A percentile compares a stretch with the other conserved stretches of the same genome.
These are phyloP conservation scores for Peronospora farinosa DNA, from an alignment of 352 stramenopile genomes.

Conservation along the genomic window DNA sequence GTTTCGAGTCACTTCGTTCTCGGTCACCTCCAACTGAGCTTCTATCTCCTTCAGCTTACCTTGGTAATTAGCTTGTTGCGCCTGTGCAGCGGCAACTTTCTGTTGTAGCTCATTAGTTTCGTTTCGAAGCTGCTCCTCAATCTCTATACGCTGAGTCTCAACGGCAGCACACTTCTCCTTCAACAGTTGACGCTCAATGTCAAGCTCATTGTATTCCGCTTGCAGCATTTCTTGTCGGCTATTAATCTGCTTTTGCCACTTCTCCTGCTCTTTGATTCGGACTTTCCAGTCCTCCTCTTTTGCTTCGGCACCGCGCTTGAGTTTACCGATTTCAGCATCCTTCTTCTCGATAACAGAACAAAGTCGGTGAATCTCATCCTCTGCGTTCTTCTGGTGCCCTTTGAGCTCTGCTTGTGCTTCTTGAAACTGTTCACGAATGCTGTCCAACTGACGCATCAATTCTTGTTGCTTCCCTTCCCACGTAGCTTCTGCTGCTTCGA, in stretches of 20 bases:
- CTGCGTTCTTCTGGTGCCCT: conserved; percentile 41
- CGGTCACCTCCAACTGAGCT: conserved; percentile 39
- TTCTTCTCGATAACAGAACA: conserved; percentile 31
- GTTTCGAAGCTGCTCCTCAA: conserved; percentile 28
- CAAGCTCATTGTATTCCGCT: conserved; percentile 27
- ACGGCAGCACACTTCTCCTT: conserved; percentile 29
- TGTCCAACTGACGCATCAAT: conserved; percentile 33
- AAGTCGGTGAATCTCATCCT: conserved; percentile 48
- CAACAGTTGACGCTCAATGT: conserved; percentile 22
- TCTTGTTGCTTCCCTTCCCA: conserved; percentile 41
- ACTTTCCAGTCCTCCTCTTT: conserved; percentile 27
- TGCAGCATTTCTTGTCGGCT: conserved; percentile 29
- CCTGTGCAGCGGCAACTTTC: conserved; percentile 23
- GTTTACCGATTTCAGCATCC: conserved; percentile 33
- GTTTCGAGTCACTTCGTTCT: conserved; percentile 43
- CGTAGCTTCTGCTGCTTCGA: conserved; percentile 20
- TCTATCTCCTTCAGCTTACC: conserved; percentile 36
- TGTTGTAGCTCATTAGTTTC: conserved; percentile 25
- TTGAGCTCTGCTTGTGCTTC: conserved; percentile 49
- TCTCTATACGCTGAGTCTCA: conserved; percentile 19
- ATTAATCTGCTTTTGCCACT: conserved; percentile 22
- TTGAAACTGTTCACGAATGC: conserved; percentile 36
- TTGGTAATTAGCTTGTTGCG: conserved; percentile 19
- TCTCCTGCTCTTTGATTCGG: conserved; percentile 23
- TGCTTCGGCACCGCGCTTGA: conserved; percentile 18